A percentile compares a stretch with the other conserved stretches of the same genome.
Evolutionary conservation across 495 filamentous ascomycete genomes (phyloP).

Genomic region (Aspergillus cristatus): DNA sequence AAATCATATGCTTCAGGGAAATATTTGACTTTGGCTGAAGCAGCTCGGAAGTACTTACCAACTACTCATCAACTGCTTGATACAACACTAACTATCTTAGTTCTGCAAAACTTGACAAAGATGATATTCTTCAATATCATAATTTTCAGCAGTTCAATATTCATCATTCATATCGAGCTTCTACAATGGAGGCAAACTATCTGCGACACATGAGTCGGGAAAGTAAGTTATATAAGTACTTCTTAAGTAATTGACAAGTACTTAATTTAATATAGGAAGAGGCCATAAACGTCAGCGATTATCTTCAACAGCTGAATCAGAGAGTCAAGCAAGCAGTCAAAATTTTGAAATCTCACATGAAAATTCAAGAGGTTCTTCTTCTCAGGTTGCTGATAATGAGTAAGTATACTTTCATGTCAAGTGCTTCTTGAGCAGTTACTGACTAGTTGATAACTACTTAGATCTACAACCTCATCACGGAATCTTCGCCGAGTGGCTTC

Average conservation of each 20-base stretch:
- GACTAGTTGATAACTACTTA: background rate
- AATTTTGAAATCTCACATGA: background rate
- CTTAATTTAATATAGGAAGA: conserved; percentile 1
- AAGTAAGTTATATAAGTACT: conserved; percentile 7
- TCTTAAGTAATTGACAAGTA: background rate
- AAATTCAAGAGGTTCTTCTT: background rate
- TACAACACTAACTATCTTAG: background rate
- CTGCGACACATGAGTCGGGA: conserved; percentile 2
- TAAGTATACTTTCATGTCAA: too few relatives aligned
- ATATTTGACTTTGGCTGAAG: conserved; percentile 1
- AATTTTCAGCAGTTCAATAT: background rate
- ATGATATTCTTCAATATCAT: conserved; percentile 2
- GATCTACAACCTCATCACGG: background rate
- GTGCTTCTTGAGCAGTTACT: too few relatives aligned
- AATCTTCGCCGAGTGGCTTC: conserved; percentile 1
- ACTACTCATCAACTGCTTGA: conserved; percentile 1
- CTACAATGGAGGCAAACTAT: conserved; percentile 6
- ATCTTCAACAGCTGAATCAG: background rate
- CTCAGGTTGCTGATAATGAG: background rate
- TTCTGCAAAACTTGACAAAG: conserved; percentile 7
- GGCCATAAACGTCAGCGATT: background rate
- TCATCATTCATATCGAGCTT: conserved; percentile 3
- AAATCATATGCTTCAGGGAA: conserved; percentile 6
- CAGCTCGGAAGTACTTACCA: conserved; percentile 6
- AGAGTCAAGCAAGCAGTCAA: background rate